These are phyloP conservation scores for Neoscytalidium dimidiatum DNA, from an alignment of 2,329 filamentous ascomycete genomes.

Conservation along the genomic window DNA sequence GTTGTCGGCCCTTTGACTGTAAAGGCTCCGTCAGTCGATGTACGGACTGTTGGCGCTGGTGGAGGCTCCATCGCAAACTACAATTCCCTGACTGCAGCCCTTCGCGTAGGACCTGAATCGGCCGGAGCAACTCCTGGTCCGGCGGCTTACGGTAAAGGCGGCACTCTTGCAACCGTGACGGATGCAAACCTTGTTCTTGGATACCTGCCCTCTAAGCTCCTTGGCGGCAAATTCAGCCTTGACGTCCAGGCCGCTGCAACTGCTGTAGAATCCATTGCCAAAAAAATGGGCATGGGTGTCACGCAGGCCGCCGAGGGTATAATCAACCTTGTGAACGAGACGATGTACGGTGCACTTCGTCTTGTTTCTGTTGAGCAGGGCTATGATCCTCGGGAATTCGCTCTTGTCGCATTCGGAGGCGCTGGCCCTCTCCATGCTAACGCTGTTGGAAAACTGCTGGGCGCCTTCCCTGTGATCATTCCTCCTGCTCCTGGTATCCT, in stretches of 20 bases:
- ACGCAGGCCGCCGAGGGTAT: constrained; percentile 51
- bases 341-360: constrained; percentile 54
- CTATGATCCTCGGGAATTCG: constrained; percentile 53
- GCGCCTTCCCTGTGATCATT: constrained; percentile 56
- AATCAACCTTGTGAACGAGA: constrained; percentile 53
- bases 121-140: constrained; percentile 52
- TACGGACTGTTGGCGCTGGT: constrained; percentile 52
- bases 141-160: constrained; percentile 53
- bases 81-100: constrained; percentile 49
- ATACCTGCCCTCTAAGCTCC: constrained; percentile 48
- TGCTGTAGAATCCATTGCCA: constrained; percentile 47
- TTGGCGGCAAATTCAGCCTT: constrained; percentile 50
- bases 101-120: constrained; percentile 55
- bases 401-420: constrained; percentile 54
- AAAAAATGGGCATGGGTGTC: constrained; percentile 47
- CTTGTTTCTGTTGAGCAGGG: constrained; percentile 56
- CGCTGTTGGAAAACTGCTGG: constrained; percentile 51
- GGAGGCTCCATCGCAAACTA: constrained; percentile 53
- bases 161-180: constrained; percentile 49
- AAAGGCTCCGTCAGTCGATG: constrained; percentile 50
- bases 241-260: constrained; percentile 45
- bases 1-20: constrained; percentile 48
- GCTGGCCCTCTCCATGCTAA: constrained; percentile 56
- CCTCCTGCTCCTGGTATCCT: constrained; percentile 53
- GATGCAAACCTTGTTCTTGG: constrained; percentile 53